Evolutionary conservation across 352 stramenopile species (phyloP).

Genomic region (Achlya hypogyna): DNA sequence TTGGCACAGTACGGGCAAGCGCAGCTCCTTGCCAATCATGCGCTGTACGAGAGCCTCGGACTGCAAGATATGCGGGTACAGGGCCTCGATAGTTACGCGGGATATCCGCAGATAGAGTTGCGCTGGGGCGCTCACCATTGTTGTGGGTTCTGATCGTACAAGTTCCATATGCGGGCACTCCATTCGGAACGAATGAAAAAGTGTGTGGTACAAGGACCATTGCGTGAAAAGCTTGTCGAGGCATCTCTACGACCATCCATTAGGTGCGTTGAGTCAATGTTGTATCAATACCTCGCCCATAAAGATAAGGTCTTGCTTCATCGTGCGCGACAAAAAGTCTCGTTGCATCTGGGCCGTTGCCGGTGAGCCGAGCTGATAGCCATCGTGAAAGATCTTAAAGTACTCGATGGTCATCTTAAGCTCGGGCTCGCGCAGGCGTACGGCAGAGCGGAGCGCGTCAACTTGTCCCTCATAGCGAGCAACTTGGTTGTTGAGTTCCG

Average conservation of each 20-base stretch:
- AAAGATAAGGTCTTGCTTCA: neutral
- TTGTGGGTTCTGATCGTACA: neutral
- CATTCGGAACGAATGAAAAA: neutral
- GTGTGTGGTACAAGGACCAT: neutral
- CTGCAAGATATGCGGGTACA: constrained; percentile 60
- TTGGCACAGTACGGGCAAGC: neutral
- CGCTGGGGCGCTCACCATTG: neutral
- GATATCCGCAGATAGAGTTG: constrained; percentile 48
- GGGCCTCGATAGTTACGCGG: constrained; percentile 45
- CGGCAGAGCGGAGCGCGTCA: neutral
- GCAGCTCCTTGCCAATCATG: constrained; percentile 43
- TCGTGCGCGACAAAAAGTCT: neutral
- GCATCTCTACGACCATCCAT: neutral
- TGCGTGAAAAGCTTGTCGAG: neutral
- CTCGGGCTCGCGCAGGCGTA: neutral
- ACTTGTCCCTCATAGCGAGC: neutral
- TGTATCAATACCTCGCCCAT: constrained; percentile 21
- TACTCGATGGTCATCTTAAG: neutral
- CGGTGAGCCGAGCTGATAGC: neutral
- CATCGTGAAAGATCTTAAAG: neutral
- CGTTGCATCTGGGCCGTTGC: neutral
- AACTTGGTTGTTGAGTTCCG: neutral
- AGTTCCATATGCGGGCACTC: neutral
- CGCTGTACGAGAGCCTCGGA: constrained; percentile 52
- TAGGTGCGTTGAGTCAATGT: neutral